Evolutionary conservation across 2,329 filamentous ascomycete species (phyloP).

Genomic region (Didymella lethalis): DNA sequence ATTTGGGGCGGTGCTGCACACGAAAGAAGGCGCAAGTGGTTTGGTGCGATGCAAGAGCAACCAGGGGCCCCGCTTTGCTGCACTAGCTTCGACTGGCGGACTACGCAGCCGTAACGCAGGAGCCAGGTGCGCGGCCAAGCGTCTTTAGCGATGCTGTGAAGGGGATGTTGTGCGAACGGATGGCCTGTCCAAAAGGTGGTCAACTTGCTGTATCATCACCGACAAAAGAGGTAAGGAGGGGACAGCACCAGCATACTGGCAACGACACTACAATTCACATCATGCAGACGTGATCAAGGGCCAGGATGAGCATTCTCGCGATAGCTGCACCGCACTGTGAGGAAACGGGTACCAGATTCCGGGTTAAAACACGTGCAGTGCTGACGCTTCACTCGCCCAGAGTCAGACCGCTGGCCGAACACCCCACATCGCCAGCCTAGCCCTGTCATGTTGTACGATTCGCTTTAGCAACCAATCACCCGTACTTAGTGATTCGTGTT

Average conservation of each 20-base stretch:
- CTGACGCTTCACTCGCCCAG: conserved; percentile 18
- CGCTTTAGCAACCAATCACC: conserved; percentile 6
- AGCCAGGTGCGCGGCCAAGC: conserved; percentile 12
- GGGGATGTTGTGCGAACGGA: conserved; percentile 16
- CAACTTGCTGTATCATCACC: conserved; percentile 3
- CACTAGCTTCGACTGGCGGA: conserved; percentile 1
- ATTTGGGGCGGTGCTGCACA: conserved; percentile 30
- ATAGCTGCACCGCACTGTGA: conserved; percentile 3
- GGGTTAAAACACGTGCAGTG: conserved; percentile 19
- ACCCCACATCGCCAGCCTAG: conserved; percentile 12
- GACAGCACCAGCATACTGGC: neutral
- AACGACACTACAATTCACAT: neutral
- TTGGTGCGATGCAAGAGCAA: neutral
- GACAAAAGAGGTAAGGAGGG: conserved; percentile 1
- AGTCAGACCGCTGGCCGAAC: conserved; percentile 22
- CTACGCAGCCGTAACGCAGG: conserved; percentile 10
- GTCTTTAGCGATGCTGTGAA: conserved; percentile 14
- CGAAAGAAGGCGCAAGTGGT: conserved; percentile 4
- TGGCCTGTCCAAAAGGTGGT: conserved; percentile 4
- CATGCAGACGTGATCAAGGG: conserved; percentile 2
- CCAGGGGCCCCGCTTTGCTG: conserved; percentile 7
- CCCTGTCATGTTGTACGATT: conserved; percentile 9
- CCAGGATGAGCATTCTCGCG: conserved; percentile 1
- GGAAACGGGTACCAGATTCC: conserved; percentile 1
- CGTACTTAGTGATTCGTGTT: neutral